Evolutionary conservation across 1,139 yeast genomes (phyloP), one percentile per base, ranked within the genome.

Genomic region (Hemisphaericaspora xylofermentans): DNA sequence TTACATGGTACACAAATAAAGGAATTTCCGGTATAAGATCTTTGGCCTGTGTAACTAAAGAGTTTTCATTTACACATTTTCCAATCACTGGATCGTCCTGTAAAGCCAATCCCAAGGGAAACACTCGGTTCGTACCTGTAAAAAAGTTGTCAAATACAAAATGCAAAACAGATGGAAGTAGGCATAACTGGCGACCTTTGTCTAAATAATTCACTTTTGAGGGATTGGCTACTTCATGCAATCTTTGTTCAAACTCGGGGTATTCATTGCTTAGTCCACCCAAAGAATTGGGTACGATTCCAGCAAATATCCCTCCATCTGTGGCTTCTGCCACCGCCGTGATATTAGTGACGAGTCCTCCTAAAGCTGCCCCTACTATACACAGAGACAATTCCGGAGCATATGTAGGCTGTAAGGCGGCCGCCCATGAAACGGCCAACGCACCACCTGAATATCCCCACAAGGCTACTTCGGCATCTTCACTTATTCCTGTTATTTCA

Each of bases 361-460:
- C 73, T n/a, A 62, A 37, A 0, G 66, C 63, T 12, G 57, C 61
- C 4, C 71, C 72, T 30, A 57, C 45, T 9, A 67, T 40, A 36
- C 57, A 52, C 1, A 43, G 17, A 6, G 33, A 36, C 30, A 68
- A 54, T 6, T 67, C 70, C 2, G 67, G 66, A 1, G 73, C 72
- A 44, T 67, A 67, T 1, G 41, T 40, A 4, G 68, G 68, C 40
- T 62, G 68, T 27, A 63, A 45, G 2, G 56, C 43, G 0, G 61
- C 53, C 2, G 65, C 66, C 68, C 68, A 63, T 2, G 58, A 56
- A 6, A 62, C 39, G 2, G 66, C 61, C 15, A 61, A 43, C 1
- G 61, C 44, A 0, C 68, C 68, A 24, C 68, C 68, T 7, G 64
- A 58, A 43, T 61, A 62, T 0, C 68, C 68, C 57, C 58, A 59